Evolutionary conservation across 176 grass and related monocot genomes (phyloP).

Genomic region (Triticum monococcum): DNA sequence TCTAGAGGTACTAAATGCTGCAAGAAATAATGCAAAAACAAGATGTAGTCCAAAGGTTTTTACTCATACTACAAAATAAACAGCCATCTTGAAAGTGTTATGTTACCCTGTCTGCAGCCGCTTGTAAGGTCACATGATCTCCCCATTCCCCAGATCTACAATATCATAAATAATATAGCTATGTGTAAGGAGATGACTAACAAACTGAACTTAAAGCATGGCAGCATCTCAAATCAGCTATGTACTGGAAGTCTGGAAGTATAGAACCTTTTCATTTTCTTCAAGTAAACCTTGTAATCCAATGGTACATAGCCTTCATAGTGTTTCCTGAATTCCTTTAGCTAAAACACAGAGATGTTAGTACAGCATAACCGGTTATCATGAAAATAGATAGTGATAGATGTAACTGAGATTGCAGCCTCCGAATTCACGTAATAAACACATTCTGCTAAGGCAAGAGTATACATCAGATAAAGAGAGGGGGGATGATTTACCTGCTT

Average conservation of each 20-base stretch:
- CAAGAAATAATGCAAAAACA: slow-evolving; percentile 35
- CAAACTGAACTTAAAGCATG: slow-evolving; percentile 4
- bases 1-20: slow-evolving; percentile 18
- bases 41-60: slow-evolving; percentile 43
- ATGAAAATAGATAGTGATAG: not conserved
- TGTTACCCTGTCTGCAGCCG: slow-evolving; percentile 86
- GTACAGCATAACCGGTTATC: slow-evolving; percentile 16
- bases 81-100: slow-evolving; percentile 46
- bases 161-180: slow-evolving; percentile 27
- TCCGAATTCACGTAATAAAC: not conserved
- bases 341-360: slow-evolving; percentile 47
- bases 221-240: slow-evolving; percentile 17
- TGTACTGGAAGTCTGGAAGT: slow-evolving; percentile 30
- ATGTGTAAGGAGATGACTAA: slow-evolving; percentile 23
- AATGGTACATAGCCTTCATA: slow-evolving; percentile 98
- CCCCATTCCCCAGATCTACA: slow-evolving; percentile 93
- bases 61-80: slow-evolving; percentile 34
- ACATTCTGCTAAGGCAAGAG: not conserved
- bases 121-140: slow-evolving; percentile 94
- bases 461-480: slow-evolving; percentile 23
- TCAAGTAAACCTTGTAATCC: slow-evolving; percentile 94
- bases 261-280: slow-evolving; percentile 91
- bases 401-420: not conserved
- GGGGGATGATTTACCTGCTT: slow-evolving; percentile 56
- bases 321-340: slow-evolving; percentile 82